phyloP scores from a whole-genome alignment of 1,284 basidiomycete species.

The Rhodotorula sp. region DNA sequence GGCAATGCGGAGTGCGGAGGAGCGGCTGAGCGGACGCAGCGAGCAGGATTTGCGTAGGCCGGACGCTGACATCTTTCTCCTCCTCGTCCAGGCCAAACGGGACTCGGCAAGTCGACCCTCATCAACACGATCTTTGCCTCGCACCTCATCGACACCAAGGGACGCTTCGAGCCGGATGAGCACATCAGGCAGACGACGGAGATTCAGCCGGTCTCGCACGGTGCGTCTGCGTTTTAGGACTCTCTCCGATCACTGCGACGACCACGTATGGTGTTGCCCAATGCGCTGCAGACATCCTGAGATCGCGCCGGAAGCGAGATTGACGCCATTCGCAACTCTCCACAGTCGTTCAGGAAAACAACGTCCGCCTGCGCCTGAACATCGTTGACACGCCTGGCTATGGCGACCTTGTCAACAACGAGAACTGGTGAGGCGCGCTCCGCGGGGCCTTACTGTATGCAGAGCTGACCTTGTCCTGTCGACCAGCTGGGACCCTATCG shows the following conservation, averaged over 20 bases:
- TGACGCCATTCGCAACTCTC: neutral
- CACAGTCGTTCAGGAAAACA: conserved; percentile 91
- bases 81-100: conserved; percentile 75
- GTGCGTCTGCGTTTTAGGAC: conserved; percentile 55
- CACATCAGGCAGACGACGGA: conserved; percentile 91
- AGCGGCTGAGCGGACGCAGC: neutral
- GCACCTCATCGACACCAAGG: conserved; percentile 96
- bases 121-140: conserved; percentile 99
- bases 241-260: too few relatives aligned
- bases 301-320: too few relatives aligned
- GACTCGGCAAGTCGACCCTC: conserved; percentile 95
- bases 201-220: conserved; percentile 90
- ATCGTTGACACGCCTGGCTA: conserved; percentile 99
- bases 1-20: neutral
- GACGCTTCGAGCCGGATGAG: conserved; percentile 81
- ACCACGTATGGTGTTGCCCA: too few relatives aligned
- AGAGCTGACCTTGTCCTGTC: neutral
- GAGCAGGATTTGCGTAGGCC: neutral
- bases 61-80: neutral
- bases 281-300: too few relatives aligned
- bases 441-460: accelerated
- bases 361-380: conserved; percentile 90
- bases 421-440: conserved; percentile 68
- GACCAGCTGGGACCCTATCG: conserved; percentile 90
- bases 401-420: conserved; percentile 98